phyloP scores from a whole-genome alignment of 192 early-diverging fungal species.

The Geranomyces michiganensis region DNA sequence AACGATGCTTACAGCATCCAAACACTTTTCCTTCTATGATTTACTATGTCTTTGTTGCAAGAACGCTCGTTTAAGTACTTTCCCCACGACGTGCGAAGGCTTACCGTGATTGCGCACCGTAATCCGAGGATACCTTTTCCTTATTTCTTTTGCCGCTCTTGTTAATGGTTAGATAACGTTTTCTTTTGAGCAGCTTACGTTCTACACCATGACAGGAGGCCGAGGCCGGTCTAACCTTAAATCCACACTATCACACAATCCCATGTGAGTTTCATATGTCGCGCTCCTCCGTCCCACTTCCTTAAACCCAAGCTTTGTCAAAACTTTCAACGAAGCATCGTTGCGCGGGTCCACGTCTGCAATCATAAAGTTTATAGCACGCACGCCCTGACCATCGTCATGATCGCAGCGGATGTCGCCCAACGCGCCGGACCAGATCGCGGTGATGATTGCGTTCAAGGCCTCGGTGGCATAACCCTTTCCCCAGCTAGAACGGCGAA shows the following conservation, averaged over 20 bases:
- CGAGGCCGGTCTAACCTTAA: slow-evolving; percentile 6
- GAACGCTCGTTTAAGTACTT: too few species aligned
- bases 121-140: too few species aligned
- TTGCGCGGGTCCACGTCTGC: slow-evolving; percentile 16
- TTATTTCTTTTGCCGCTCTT: too few species aligned
- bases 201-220: neutral
- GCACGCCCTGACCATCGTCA: neutral
- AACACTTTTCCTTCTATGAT: too few species aligned
- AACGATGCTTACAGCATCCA: too few species aligned
- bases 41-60: too few species aligned
- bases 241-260: neutral
- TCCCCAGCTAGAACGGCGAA: slow-evolving; percentile 3
- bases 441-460: neutral
- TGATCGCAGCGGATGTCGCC: slow-evolving; percentile 7
- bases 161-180: too few species aligned
- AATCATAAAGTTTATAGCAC: neutral
- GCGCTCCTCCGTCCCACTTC: neutral
- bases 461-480: slow-evolving; percentile 12
- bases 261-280: slow-evolving; percentile 5
- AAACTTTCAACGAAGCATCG: neutral
- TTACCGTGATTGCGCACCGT: too few species aligned
- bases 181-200: too few species aligned
- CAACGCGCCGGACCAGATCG: slow-evolving; percentile 1
- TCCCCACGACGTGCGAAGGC: too few species aligned
- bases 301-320: neutral